Evolutionary conservation across 352 stramenopile species (phyloP), one percentile per base, ranked within the genome.

Genomic region (Phytopythium aichiense): DNA sequence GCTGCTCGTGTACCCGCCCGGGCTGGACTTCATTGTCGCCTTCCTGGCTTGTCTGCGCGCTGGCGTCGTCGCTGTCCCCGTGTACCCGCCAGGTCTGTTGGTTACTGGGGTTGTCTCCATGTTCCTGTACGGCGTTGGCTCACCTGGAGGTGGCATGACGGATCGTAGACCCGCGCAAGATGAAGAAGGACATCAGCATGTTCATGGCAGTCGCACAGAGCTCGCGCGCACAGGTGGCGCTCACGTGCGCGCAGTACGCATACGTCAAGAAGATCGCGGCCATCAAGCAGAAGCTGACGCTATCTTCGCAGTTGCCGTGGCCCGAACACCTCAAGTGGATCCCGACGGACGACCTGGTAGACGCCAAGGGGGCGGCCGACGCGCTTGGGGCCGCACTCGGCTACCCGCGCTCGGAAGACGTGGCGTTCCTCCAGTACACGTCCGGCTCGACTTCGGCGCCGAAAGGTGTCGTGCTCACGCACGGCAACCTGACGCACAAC

Each of bases 361-460:
- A 82, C 13, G 45, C 61, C 31, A 82, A 83, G 37, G 72, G 69
- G 2, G 56, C 49, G 65, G 0, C 60, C 40, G 52, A 71, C 35
- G 64, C 72, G 7, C 50, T 56, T 13, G 22, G 33, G 12, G 12
- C 54, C 7, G 28, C 54, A 5, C 54, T 58, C 31, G 7, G 18
- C 4, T 60, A 49, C 25, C 81, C 82, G 13, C 69, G 66, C 43
- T 70, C 77, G 65, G 66, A 74, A 12, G 78, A 77, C 51, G 72
- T 98, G 6, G 97, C 97, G 23, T 99, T 99, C 76, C 74, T 99
- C n/a, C 98, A 99, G 81, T 99, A 98, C 83, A 99, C 97, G 11
- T 99, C 93, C 9, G 98, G 98, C n/a, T 98, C 92, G 2, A 99
- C 98, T 0, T 98, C 89, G 22, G 79, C 89, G 16, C 98, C 98